Conservation (phyloP, 306 rosid genomes). For the Sechiopsis laciniata region DNA sequence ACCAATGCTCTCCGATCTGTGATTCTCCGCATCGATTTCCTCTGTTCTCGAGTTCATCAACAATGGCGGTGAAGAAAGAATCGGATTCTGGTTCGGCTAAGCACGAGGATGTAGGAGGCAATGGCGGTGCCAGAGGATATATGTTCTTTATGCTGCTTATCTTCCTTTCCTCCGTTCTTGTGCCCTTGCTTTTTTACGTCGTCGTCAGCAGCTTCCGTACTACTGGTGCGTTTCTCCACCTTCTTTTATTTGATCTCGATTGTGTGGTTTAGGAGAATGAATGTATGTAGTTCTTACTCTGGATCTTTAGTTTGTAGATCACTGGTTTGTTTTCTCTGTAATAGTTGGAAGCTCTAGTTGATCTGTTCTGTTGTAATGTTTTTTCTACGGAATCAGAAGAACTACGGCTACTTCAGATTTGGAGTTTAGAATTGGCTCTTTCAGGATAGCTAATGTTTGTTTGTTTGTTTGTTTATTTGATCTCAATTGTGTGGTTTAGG, state of each 20-base stretch:
- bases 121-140: not conserved
- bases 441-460: too few relatives aligned
- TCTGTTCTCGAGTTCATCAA: not conserved
- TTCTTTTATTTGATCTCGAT: not conserved
- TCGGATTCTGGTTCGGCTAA: conserved; percentile 9
- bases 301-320: not conserved
- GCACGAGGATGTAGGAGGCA: not conserved
- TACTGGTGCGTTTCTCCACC: conserved; percentile 11
- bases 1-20: not conserved
- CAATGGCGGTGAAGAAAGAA: conserved; percentile 13
- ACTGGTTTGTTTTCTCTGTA: not conserved
- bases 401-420: too few relatives aligned
- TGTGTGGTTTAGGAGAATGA: not conserved
- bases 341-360: not conserved
- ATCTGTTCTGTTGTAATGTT: not conserved
- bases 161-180: not conserved
- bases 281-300: not conserved
- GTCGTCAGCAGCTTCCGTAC: not conserved
- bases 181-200: not conserved
- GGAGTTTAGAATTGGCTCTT: too few relatives aligned
- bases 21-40: not conserved
- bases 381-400: too few relatives aligned
- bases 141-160: not conserved
- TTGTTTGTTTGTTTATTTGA: too few relatives aligned
- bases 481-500: not conserved